phyloP scores from a whole-genome alignment of 2,329 filamentous ascomycete species.

The Trichoderma sp. region DNA sequence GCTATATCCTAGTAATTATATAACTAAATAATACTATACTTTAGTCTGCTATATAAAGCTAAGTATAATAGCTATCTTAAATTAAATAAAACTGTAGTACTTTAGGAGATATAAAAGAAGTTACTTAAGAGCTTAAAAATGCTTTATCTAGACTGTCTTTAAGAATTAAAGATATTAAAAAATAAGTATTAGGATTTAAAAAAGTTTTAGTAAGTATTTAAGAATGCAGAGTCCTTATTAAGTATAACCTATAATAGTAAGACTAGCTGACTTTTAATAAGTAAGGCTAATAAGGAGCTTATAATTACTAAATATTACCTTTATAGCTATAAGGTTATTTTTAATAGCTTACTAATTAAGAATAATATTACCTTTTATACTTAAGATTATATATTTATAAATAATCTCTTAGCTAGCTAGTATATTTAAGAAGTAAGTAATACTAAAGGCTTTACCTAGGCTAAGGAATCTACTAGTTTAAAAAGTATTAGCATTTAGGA shows the following conservation, averaged over 20 bases:
- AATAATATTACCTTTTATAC: too few species aligned
- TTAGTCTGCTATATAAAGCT: background rate
- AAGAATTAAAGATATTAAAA: background rate
- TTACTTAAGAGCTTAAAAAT: background rate
- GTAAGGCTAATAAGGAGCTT: too few species aligned
- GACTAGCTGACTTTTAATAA: background rate
- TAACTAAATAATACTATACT: background rate
- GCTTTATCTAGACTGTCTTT: background rate
- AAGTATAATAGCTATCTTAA: background rate
- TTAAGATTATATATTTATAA: background rate
- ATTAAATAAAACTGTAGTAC: background rate
- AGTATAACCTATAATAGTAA: background rate
- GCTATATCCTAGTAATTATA: background rate
- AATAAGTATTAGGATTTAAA: background rate
- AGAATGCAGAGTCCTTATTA: background rate
- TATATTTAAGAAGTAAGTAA: background rate
- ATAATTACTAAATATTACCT: too few species aligned
- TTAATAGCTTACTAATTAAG: too few species aligned
- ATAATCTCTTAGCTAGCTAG: background rate
- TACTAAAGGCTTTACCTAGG: background rate
- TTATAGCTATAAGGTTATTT: too few species aligned
- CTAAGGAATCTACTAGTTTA: background rate
- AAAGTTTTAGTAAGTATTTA: background rate
- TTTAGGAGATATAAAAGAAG: background rate
- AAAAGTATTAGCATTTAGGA: background rate